Percentiles rank a stretch among this genome's conserved stretches.
Evolutionary conservation across 768 basidiomycete genomes (phyloP).

Genomic region (Trametes cinnabarina): DNA sequence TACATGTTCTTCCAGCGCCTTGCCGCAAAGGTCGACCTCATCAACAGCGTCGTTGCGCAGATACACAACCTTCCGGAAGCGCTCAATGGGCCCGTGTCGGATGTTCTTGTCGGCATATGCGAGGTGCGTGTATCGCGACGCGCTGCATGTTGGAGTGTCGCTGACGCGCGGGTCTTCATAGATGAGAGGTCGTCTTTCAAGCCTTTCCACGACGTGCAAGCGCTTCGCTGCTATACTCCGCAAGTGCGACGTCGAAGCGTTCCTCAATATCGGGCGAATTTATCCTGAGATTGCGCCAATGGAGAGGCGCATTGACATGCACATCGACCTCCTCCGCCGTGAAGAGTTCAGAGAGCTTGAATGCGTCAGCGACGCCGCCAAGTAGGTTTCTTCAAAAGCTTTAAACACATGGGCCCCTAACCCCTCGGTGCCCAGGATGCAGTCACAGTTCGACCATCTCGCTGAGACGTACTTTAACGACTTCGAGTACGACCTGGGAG

Average conservation of each 20-base stretch:
- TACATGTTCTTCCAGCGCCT: constrained; percentile 93
- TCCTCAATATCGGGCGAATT: constrained; percentile 80
- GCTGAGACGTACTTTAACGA: constrained; percentile 82
- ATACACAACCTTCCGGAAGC: constrained; percentile 83
- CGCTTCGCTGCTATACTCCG: constrained; percentile 85
- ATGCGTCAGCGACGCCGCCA: constrained; percentile 85
- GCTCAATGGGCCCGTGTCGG: constrained; percentile 78
- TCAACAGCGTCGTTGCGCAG: constrained; percentile 79
- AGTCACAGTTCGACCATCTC: constrained; percentile 91
- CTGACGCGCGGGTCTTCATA: constrained; percentile 29
- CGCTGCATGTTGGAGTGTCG: background rate
- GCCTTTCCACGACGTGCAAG: constrained; percentile 80
- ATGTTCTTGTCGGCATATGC: constrained; percentile 89
- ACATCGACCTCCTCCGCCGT: constrained; percentile 76
- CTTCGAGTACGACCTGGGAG: constrained; percentile 84
- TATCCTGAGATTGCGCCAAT: constrained; percentile 82
- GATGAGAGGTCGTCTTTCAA: constrained; percentile 83
- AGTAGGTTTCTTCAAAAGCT: constrained; percentile 47
- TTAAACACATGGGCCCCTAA: background rate
- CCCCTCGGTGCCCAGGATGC: constrained; percentile 55
- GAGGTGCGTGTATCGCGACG: constrained; percentile 52
- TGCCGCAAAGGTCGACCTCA: constrained; percentile 81
- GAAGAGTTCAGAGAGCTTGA: constrained; percentile 95
- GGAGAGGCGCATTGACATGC: constrained; percentile 91
- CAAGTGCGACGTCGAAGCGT: constrained; percentile 79